Conservation (phyloP, 2,329 filamentous ascomycete genomes). For the Stachybotrys elegans region DNA sequence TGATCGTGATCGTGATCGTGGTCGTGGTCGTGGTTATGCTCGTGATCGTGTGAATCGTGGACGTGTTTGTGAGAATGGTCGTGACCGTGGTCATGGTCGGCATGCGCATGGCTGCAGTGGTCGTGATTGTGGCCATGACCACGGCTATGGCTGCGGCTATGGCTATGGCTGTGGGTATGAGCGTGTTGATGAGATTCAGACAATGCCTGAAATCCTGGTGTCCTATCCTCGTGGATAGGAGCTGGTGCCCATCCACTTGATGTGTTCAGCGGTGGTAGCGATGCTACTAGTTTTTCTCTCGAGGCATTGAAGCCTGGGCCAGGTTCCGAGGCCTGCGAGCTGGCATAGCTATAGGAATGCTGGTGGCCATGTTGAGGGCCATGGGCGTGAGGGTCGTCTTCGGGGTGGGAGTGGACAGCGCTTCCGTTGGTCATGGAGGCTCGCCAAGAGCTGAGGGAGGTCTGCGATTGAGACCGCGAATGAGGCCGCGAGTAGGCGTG, state of each 20-base stretch:
- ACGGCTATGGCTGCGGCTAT: slow-evolving; percentile 13
- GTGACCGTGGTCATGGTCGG: slow-evolving; percentile 18
- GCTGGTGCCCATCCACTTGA: background rate
- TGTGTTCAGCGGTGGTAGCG: background rate
- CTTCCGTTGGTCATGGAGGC: slow-evolving; percentile 28
- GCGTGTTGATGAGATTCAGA: no score
- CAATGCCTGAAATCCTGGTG: no score
- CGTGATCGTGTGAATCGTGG: slow-evolving; percentile 15
- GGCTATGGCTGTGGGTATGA: slow-evolving; percentile 9
- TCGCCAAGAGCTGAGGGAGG: slow-evolving; percentile 34
- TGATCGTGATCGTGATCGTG: slow-evolving; percentile 21
- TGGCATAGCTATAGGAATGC: slow-evolving; percentile 14
- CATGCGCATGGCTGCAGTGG: no score
- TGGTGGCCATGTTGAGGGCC: slow-evolving; percentile 13
- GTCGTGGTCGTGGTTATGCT: slow-evolving; percentile 13
- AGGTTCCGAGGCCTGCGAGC: slow-evolving; percentile 1
- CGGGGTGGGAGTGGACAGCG: slow-evolving; percentile 11
- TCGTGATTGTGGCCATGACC: slow-evolving; percentile 25
- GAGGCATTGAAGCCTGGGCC: background rate
- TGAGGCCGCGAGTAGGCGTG: slow-evolving; percentile 35
- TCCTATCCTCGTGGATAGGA: no score
- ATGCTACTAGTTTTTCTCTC: background rate
- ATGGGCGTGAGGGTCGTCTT: slow-evolving; percentile 14
- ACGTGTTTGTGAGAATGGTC: slow-evolving; percentile 19
- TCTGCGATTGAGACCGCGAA: slow-evolving; percentile 28